A percentile compares a stretch with the other conserved stretches of the same genome.
Evolutionary conservation across 306 rosid species (phyloP).

Genomic region (Canavalia gladiata): DNA sequence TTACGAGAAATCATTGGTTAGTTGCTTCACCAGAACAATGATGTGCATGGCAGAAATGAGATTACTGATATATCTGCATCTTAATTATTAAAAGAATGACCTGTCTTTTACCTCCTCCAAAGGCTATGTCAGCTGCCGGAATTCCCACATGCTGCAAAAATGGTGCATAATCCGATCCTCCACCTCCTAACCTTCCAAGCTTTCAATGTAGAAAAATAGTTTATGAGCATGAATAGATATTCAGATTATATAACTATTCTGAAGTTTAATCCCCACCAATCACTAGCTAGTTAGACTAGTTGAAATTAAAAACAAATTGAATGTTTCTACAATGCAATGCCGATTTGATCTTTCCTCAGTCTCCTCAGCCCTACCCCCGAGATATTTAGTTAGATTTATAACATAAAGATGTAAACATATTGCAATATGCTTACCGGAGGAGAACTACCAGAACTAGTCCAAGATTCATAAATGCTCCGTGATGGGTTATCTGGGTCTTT

Average conservation of each 20-base stretch:
- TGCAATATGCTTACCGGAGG: conserved; percentile 56
- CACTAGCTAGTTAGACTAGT: background rate
- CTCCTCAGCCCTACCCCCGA: background rate
- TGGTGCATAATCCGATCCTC: conserved; percentile 76
- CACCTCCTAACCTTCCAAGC: conserved; percentile 75
- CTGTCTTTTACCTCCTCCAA: conserved; percentile 61
- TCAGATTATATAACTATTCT: conserved; percentile 24
- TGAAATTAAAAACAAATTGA: conserved; percentile 28
- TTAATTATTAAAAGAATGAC: conserved; percentile 25
- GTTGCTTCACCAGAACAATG: conserved; percentile 28
- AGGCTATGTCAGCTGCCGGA: conserved; percentile 65
- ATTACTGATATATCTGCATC: conserved; percentile 3
- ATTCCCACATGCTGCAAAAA: conserved; percentile 82
- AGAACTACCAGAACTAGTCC: conserved; percentile 59
- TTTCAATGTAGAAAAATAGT: conserved; percentile 37
- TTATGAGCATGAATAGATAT: conserved; percentile 22
- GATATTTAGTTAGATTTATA: background rate
- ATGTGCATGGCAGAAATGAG: background rate
- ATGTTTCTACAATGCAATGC: background rate
- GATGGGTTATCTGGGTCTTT: conserved; percentile 78
- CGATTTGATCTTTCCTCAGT: conserved; percentile 34
- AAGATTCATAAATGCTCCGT: conserved; percentile 68
- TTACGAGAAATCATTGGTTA: background rate
- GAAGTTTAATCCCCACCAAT: conserved; percentile 13
- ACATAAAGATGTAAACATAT: conserved; percentile 2